Percentiles rank a stretch among this genome's conserved stretches.
These are phyloP conservation scores for Saturnispora ahearnii DNA, from an alignment of 805 yeast species.

Conservation along the genomic window DNA sequence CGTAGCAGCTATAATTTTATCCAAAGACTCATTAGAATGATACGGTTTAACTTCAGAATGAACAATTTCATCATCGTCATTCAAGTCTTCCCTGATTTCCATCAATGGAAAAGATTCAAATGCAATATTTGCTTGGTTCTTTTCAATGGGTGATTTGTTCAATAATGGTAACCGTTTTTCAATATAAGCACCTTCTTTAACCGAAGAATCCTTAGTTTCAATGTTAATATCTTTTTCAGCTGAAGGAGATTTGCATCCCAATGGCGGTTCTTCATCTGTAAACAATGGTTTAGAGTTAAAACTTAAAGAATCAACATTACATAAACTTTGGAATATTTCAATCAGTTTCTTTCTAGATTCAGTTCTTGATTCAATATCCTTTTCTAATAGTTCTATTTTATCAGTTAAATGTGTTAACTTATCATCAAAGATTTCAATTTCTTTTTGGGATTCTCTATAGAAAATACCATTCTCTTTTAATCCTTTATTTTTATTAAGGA, in stretches of 20 bases:
- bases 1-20: not conserved
- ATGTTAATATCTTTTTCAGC: not conserved
- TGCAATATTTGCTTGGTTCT: not conserved
- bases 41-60: conserved; percentile 34
- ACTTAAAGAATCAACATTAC: conserved; percentile 19
- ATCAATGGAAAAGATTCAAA: conserved; percentile 55
- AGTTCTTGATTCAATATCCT: conserved; percentile 32
- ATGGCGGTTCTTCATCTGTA: not conserved
- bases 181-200: not conserved
- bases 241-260: too few species aligned
- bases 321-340: conserved; percentile 21
- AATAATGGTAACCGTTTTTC: not conserved
- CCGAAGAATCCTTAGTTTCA: not conserved
- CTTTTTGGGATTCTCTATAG: conserved; percentile 16
- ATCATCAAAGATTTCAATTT: conserved; percentile 11
- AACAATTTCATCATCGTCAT: conserved; percentile 71
- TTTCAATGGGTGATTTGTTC: not conserved
- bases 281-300: conserved; percentile 19
- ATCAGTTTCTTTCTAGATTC: conserved; percentile 22
- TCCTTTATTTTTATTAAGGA: conserved; percentile 9
- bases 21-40: conserved; percentile 4
- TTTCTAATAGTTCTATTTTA: conserved; percentile 16
- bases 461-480: conserved; percentile 16
- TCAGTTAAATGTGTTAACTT: conserved; percentile 11
- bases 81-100: conserved; percentile 79